Conservation (phyloP, 352 stramenopile species). For the Phytopythium helicoides region DNA sequence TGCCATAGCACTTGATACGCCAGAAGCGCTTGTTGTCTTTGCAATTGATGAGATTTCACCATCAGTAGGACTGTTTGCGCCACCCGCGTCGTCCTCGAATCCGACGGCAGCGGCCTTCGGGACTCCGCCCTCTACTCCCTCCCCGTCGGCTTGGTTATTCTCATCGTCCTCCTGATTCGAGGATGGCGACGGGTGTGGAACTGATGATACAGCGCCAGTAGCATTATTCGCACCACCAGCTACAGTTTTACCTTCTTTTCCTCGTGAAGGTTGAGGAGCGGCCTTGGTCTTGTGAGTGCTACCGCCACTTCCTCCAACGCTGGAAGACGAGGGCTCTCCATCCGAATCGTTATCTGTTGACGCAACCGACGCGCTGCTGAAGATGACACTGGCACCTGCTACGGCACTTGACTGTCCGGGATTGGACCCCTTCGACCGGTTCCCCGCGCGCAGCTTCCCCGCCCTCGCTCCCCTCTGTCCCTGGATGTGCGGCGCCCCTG, state of each 20-base stretch:
- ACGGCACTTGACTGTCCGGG: conserved; percentile 21
- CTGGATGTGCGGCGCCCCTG: conserved; percentile 15
- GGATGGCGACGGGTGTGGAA: background rate
- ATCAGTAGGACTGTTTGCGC: background rate
- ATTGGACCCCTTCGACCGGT: conserved; percentile 27
- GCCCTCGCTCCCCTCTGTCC: conserved; percentile 13
- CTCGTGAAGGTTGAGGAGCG: background rate
- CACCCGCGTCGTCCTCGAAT: conserved; percentile 1
- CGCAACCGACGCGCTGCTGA: conserved; percentile 47
- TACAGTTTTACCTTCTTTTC: background rate
- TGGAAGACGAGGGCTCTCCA: conserved; percentile 28
- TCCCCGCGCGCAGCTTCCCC: conserved; percentile 20
- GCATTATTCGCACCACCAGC: background rate
- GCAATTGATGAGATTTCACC: background rate
- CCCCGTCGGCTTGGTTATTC: background rate
- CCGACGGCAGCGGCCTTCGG: background rate
- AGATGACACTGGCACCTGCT: conserved; percentile 45
- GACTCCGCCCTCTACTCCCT: background rate
- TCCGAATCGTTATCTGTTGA: conserved; percentile 61
- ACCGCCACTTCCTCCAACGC: conserved; percentile 3
- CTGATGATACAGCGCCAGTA: background rate
- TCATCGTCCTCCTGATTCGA: conserved; percentile 6
- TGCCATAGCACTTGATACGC: background rate
- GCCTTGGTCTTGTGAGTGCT: conserved; percentile 3
- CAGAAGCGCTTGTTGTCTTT: background rate